phyloP scores from a whole-genome alignment of 352 stramenopile species.

The Globisporangium paroecandrum region DNA sequence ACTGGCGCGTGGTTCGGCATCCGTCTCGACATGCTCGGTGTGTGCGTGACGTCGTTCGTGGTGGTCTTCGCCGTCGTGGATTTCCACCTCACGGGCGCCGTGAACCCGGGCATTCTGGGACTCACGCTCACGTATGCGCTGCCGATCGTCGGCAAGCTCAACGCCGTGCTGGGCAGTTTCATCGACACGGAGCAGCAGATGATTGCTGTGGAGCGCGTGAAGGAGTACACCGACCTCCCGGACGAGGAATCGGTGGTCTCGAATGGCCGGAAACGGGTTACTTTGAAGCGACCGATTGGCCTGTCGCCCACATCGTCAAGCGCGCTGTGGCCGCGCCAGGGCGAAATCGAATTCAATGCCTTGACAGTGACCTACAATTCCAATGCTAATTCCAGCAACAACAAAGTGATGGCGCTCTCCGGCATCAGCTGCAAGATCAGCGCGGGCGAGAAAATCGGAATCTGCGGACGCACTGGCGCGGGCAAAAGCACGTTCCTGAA shows the following conservation, averaged over 20 bases:
- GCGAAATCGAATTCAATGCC: conserved; percentile 46
- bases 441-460: conserved; percentile 65
- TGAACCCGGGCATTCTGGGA: conserved; percentile 75
- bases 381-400: neutral
- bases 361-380: conserved; percentile 45
- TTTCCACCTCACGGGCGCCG: conserved; percentile 43
- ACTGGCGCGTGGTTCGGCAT: conserved; percentile 81
- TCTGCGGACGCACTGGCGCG: conserved; percentile 86
- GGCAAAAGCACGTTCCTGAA: conserved; percentile 90
- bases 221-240: conserved; percentile 70
- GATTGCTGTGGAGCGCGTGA: conserved; percentile 88
- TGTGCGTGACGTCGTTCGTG: conserved; percentile 82
- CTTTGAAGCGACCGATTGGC: neutral
- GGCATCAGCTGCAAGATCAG: conserved; percentile 44
- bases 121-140: conserved; percentile 91
- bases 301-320: neutral
- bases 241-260: conserved; percentile 40
- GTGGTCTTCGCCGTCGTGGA: conserved; percentile 72
- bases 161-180: conserved; percentile 79
- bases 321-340: conserved; percentile 40
- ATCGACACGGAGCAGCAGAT: conserved; percentile 90
- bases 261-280: neutral
- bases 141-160: conserved; percentile 87
- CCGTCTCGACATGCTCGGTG: conserved; percentile 78
- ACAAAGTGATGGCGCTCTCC: conserved; percentile 32